Evolutionary conservation across 73 alveolate species (phyloP), one percentile per base, ranked within the genome.

Genomic region (Paramecium octaurelia): DNA sequence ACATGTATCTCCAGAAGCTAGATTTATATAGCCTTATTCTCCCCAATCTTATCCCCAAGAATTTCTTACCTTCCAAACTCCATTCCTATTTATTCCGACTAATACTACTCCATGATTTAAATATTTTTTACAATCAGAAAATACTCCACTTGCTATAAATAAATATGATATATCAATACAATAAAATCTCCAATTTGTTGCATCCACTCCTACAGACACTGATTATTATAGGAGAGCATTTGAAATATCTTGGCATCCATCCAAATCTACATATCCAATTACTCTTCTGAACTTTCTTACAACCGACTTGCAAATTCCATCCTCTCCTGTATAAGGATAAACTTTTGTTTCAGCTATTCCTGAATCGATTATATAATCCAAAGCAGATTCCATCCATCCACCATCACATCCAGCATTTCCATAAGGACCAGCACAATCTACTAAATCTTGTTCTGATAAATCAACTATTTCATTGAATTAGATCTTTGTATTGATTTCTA

Each of bases 391-490:
- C 92, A 64, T 58, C 68, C 71, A 86, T 60, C 98, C 98, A 43
- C 98, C 98, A 88, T 84, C 83, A 93, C 98, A 95, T 38, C 98
- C 98, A 6, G 92, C 84, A 83, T 92, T 85, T 1, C 98, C 96
- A 48, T 43, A 91, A 50, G 83, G 68, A 42, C 69, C 73, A n/a
- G 93, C 95, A 92, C 98, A 96, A 93, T 96, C 99, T 40, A 95
- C 96, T 40, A 94, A 73, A 21, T 93, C 88, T 57, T 83, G 24
- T 60, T 76, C 94, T 48, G 97, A 92, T 88, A 40, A 80, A 68
- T 34, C 60, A 86, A 38, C 10, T 18, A 88, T 40, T 18, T 83
- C 93, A 94, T 29, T 93, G 92, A 42, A 86, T 31, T 92, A 12
- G 14, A 92, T 18, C 12, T 71, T 21, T 70, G 85, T 83, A 35